phyloP scores from a whole-genome alignment of 2,329 filamentous ascomycete genomes.

The Fusarium haematococcum region DNA sequence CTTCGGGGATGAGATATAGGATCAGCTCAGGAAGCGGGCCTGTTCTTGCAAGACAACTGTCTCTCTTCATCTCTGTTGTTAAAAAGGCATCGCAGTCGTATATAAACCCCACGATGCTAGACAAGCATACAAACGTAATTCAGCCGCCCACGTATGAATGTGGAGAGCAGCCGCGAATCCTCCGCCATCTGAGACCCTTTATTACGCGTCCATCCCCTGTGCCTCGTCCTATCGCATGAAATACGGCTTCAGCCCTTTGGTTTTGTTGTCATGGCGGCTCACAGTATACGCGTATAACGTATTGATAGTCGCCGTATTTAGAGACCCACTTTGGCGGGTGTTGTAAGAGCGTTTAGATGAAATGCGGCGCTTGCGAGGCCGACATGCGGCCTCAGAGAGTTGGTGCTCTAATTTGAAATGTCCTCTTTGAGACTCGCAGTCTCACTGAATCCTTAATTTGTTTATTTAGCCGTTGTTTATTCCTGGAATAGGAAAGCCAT shows the following conservation, averaged over 20 bases:
- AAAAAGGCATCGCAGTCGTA: neutral
- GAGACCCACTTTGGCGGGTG: neutral
- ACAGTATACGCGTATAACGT: slow-evolving; percentile 11
- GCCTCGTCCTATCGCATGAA: neutral
- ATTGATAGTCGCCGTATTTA: neutral
- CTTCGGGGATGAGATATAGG: neutral
- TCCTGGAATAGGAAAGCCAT: neutral
- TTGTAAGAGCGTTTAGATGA: neutral
- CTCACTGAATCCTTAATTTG: neutral
- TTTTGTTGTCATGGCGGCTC: neutral
- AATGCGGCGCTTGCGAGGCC: neutral
- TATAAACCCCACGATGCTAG: neutral
- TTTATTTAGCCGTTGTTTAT: neutral
- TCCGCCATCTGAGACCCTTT: neutral
- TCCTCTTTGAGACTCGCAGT: neutral
- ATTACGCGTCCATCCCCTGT: neutral
- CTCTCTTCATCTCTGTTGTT: neutral
- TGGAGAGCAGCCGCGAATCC: neutral
- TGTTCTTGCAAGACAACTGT: neutral
- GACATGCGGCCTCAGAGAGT: neutral
- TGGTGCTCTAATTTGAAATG: neutral
- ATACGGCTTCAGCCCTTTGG: neutral
- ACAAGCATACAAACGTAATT: neutral
- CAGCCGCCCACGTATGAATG: slow-evolving; percentile 1
- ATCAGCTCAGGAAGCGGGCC: neutral